Evolutionary conservation across 768 basidiomycete species (phyloP), one percentile per base, ranked within the genome.

Genomic region (Termitomyces sp.): DNA sequence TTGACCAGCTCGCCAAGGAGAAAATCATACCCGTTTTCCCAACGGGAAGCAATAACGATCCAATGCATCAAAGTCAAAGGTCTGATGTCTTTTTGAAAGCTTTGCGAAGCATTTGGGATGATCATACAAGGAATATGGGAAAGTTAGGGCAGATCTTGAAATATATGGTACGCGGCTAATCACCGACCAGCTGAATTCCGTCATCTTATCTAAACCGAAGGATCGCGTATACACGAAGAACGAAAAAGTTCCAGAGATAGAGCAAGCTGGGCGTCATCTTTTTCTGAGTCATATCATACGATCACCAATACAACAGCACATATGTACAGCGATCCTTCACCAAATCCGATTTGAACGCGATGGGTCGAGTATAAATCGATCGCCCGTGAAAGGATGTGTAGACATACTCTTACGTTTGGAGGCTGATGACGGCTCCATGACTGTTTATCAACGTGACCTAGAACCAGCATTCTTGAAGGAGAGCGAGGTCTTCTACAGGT

Each of bases 301-400:
- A 50, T 76, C 84, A 42, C 87, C 93, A 50, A 95, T 98, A 73
- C 85, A 90, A 64, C 83, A 86, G 31, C 90, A 94, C 64, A 72
- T 98, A 60, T 78, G 92, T 59, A 75, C 81, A 10, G 91, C 92
- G n/a, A 79, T 98, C 51, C 79, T 98, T 49, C 82, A 81, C 31
- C 90, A 95, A 72, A 86, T 99, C 55, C 90, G 85, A 59, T 84
- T 92, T 54, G 97, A 99, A 66, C 88, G 97, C 16, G 89, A 95
- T 61, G 94, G 94, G 26, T 90, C 89, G 66, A 83, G 82, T 47
- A 93, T 98, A 66, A 92, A 92, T 66, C 88, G 90, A n/a, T 92
- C 93, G 2, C 86, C 91, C 3, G 85, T 98, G 52, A 90, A 92
- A 66, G 90, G 88, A 62, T 93, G 90, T 61, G 86, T 95, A 22